Conservation (phyloP, 225 moss, liverwort and hornwort genomes). For the Pleurozium schreberi region DNA sequence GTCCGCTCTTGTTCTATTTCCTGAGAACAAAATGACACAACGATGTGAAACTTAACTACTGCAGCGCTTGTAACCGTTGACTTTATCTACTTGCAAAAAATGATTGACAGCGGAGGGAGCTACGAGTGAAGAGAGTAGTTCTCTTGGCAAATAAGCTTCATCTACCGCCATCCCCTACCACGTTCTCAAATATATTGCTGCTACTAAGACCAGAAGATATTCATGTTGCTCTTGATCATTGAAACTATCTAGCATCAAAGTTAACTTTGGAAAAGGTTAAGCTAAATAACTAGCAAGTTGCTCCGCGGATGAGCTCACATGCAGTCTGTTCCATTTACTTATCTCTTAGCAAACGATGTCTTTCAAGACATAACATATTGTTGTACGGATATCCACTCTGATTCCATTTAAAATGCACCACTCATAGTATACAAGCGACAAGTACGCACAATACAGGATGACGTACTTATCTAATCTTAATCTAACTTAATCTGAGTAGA, state of each 20-base stretch:
- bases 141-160: neutral
- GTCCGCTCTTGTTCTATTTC: conserved; percentile 84
- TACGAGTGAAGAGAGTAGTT: neutral
- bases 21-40: conserved; percentile 28
- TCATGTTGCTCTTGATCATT: neutral
- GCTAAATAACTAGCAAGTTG: neutral
- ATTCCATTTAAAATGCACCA: neutral
- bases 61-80: neutral
- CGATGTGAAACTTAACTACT: neutral
- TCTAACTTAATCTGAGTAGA: neutral
- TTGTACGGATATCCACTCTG: neutral
- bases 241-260: neutral
- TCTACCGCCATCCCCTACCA: neutral
- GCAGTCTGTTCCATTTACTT: neutral
- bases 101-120: neutral
- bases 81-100: neutral
- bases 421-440: neutral
- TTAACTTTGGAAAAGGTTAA: neutral
- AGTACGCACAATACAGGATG: neutral
- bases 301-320: neutral
- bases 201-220: neutral
- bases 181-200: neutral
- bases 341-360: neutral
- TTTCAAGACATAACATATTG: neutral
- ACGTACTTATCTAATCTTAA: neutral